These are phyloP conservation scores for Fragilariopsis cylindrus DNA, from an alignment of 108 stramenopile species.

Conservation along the genomic window DNA sequence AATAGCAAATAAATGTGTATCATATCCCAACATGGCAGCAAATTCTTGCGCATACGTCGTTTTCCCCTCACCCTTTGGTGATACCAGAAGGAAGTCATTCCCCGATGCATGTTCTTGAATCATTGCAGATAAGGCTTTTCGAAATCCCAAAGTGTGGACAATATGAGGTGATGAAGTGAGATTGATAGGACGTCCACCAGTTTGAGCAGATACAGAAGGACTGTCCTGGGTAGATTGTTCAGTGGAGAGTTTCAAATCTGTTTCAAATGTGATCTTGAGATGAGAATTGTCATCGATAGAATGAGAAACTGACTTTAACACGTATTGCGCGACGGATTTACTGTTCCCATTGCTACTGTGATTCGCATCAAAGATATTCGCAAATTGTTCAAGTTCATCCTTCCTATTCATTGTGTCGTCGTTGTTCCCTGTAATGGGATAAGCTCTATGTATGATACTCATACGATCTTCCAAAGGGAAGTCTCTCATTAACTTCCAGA, in stretches of 20 bases:
- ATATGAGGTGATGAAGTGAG: constrained; percentile 18
- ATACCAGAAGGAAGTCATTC: constrained; percentile 58
- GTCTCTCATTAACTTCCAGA: constrained; percentile 13
- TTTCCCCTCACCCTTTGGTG: constrained; percentile 78
- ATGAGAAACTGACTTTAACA: constrained; percentile 9
- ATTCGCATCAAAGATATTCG: not conserved
- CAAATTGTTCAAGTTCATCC: not conserved
- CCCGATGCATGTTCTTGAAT: constrained; percentile 55
- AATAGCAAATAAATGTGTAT: constrained; percentile 57
- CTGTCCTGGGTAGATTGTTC: not conserved
- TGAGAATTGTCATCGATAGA: not conserved
- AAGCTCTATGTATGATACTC: constrained; percentile 10
- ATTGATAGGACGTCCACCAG: not conserved
- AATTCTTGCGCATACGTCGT: constrained; percentile 48
- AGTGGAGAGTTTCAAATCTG: not conserved
- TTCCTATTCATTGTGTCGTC: not conserved
- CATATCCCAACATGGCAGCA: constrained; percentile 48
- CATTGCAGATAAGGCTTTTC: constrained; percentile 42
- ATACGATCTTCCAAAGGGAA: constrained; percentile 18
- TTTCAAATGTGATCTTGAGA: constrained; percentile 12
- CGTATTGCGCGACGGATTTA: not conserved
- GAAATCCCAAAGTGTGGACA: constrained; percentile 46
- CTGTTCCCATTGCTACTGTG: not conserved
- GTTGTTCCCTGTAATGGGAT: constrained; percentile 7
- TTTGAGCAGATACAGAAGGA: not conserved